These are phyloP conservation scores for Picochlorum sp. DNA, from an alignment of 139 green algal species.

Conservation along the genomic window DNA sequence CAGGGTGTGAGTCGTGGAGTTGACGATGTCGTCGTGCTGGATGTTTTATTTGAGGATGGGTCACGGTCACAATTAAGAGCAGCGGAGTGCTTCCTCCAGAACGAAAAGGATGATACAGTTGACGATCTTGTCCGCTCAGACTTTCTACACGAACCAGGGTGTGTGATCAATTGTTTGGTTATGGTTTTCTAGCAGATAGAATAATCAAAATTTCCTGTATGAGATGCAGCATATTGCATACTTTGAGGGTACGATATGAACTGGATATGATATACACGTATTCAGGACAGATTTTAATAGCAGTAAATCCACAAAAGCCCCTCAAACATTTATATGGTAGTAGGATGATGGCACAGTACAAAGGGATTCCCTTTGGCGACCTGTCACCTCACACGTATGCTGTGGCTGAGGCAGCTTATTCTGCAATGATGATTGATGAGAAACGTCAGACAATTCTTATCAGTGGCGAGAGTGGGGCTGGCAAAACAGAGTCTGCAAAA, in stretches of 20 bases:
- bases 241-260: constrained; percentile 57
- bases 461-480: constrained; percentile 74
- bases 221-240: constrained; percentile 59
- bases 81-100: constrained; percentile 27
- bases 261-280: constrained; percentile 85
- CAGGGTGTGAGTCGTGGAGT: neutral
- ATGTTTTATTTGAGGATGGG: neutral
- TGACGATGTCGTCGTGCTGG: neutral
- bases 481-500: constrained; percentile 93
- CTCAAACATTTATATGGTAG: constrained; percentile 65
- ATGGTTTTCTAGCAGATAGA: neutral
- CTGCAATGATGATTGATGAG: constrained; percentile 54
- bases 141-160: constrained; percentile 52
- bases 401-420: constrained; percentile 64
- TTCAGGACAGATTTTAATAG: constrained; percentile 76
- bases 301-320: constrained; percentile 68
- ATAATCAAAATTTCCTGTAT: neutral
- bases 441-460: constrained; percentile 54
- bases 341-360: constrained; percentile 79
- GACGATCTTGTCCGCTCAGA: constrained; percentile 49
- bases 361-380: constrained; percentile 57
- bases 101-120: constrained; percentile 50
- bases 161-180: constrained; percentile 9
- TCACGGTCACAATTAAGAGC: neutral
- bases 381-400: constrained; percentile 74